A percentile compares a stretch with the other conserved stretches of the same genome.
phyloP scores from a whole-genome alignment of 2,329 filamentous ascomycete species.

The Penicillium sp. region DNA sequence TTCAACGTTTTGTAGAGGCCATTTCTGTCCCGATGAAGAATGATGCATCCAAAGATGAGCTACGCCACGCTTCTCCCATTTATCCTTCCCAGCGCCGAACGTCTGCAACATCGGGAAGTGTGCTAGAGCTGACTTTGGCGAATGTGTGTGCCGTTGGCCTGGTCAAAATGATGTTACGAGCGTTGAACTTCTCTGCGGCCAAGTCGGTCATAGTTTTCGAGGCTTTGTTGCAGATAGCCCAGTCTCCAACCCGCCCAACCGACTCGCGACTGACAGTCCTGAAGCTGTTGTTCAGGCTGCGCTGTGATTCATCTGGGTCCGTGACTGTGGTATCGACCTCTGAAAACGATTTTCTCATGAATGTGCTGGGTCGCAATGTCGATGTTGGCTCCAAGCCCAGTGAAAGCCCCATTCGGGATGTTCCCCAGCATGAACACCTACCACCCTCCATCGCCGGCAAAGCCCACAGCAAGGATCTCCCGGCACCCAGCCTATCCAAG shows the following conservation, averaged over 20 bases:
- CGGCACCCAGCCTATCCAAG: slow-evolving; percentile 33
- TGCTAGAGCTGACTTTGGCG: slow-evolving; percentile 38
- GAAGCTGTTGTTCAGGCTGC: slow-evolving; percentile 78
- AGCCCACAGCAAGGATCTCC: slow-evolving; percentile 36
- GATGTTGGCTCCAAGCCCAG: slow-evolving; percentile 53
- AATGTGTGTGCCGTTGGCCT: slow-evolving; percentile 74
- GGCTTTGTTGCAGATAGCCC: slow-evolving; percentile 66
- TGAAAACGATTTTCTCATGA: slow-evolving; percentile 74
- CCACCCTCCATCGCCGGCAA: slow-evolving; percentile 32
- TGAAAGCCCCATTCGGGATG: slow-evolving; percentile 47
- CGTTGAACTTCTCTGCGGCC: slow-evolving; percentile 66
- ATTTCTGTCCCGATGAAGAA: slow-evolving; percentile 41
- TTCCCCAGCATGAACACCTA: slow-evolving; percentile 43
- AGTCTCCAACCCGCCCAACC: slow-evolving; percentile 62
- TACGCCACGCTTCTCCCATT: slow-evolving; percentile 45
- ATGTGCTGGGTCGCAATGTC: slow-evolving; percentile 68
- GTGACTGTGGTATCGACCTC: slow-evolving; percentile 72
- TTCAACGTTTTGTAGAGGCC: slow-evolving; percentile 37
- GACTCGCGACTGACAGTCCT: slow-evolving; percentile 75
- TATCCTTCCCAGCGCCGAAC: slow-evolving; percentile 34
- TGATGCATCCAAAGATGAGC: slow-evolving; percentile 37
- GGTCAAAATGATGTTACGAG: slow-evolving; percentile 75
- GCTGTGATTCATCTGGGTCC: slow-evolving; percentile 78
- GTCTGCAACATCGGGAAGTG: slow-evolving; percentile 30
- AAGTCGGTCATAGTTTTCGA: slow-evolving; percentile 69